Percentiles rank a stretch among this genome's conserved stretches.
phyloP scores from a whole-genome alignment of 805 yeast genomes.

The Wickerhamiella azyma region DNA sequence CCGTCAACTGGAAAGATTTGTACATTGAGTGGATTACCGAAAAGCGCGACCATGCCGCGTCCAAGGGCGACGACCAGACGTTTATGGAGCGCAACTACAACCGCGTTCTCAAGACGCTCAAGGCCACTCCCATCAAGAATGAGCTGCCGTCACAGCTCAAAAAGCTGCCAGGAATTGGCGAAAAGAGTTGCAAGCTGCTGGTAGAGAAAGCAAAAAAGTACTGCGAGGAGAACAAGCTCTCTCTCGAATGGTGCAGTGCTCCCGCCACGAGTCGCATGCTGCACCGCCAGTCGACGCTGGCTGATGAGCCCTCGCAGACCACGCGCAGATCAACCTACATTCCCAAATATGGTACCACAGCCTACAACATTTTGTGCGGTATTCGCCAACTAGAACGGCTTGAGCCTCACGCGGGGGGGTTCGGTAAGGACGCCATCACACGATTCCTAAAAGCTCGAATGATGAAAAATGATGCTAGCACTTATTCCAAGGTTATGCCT shows the following conservation, averaged over 20 bases:
- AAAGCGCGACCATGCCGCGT: constrained; percentile 15
- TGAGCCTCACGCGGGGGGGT: constrained; percentile 33
- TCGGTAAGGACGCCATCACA: constrained; percentile 46
- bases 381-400: constrained; percentile 14
- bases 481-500: constrained; percentile 10
- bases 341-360: constrained; percentile 16
- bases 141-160: constrained; percentile 25
- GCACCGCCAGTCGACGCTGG: background rate
- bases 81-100: constrained; percentile 8
- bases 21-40: constrained; percentile 22
- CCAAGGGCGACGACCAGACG: background rate
- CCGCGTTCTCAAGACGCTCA: background rate
- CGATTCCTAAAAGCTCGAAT: constrained; percentile 20
- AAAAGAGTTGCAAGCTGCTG: constrained; percentile 43
- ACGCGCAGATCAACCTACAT: no score
- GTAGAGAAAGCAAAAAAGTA: constrained; percentile 34
- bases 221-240: constrained; percentile 41
- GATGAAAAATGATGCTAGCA: constrained; percentile 13
- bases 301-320: no score
- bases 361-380: constrained; percentile 16
- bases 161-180: constrained; percentile 58
- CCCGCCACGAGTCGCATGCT: background rate
- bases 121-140: constrained; percentile 33
- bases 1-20: constrained; percentile 19
- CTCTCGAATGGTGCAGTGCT: constrained; percentile 12